Conservation (phyloP, 768 basidiomycete genomes). For the Polyporus arcularius region DNA sequence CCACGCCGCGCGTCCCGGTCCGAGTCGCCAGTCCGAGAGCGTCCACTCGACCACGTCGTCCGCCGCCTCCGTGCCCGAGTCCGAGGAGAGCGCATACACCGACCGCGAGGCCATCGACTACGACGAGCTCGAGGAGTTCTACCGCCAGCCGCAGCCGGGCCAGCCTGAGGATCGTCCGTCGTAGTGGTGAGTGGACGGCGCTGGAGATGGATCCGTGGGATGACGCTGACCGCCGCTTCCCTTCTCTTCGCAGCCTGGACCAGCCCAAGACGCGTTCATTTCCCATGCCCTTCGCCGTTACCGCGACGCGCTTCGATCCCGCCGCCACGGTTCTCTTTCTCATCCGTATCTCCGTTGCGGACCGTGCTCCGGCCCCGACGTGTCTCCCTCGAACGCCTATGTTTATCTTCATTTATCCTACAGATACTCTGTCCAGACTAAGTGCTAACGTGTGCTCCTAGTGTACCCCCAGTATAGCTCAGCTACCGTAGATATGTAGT, state of each 20-base stretch:
- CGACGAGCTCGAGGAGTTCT: neutral
- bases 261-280: conserved; percentile 6
- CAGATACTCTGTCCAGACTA: neutral
- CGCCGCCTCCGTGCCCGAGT: conserved; percentile 18
- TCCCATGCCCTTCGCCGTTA: conserved; percentile 22
- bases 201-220: conserved; percentile 8
- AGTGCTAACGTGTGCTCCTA: neutral
- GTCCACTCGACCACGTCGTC: conserved; percentile 18
- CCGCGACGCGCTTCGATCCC: conserved; percentile 7
- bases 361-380: neutral
- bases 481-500: neutral
- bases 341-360: conserved; percentile 1
- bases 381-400: neutral
- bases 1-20: neutral
- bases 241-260: conserved; percentile 7
- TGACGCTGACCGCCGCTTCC: neutral
- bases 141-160: conserved; percentile 6
- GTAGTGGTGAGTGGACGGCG: conserved; percentile 1
- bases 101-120: neutral
- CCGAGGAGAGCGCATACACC: conserved; percentile 5
- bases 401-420: neutral
- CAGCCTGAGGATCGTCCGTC: conserved; percentile 4
- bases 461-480: conserved; percentile 4
- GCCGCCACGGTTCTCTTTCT: neutral
- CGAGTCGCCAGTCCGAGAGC: conserved; percentile 16